Evolutionary conservation across 352 stramenopile species (phyloP).

Genomic region (Phytophthora litchii): DNA sequence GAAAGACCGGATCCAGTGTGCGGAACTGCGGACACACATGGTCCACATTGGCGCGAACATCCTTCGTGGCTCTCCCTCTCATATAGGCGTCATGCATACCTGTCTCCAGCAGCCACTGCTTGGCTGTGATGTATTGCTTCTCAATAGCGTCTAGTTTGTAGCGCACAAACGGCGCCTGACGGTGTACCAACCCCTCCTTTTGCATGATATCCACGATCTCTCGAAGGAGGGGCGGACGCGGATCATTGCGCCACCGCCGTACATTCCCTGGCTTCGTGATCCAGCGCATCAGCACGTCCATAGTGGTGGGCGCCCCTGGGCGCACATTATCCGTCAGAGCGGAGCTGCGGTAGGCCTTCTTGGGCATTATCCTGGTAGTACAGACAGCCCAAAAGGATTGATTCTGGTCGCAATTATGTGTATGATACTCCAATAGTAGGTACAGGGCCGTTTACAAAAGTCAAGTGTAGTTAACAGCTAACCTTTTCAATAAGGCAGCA

Average conservation of each 20-base stretch:
- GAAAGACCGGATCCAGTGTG: constrained; percentile 34
- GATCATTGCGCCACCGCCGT: constrained; percentile 36
- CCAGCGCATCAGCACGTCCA: constrained; percentile 46
- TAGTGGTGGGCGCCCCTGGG: constrained; percentile 25
- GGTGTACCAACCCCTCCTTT: constrained; percentile 27
- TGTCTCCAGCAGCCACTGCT: constrained; percentile 46
- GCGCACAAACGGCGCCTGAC: constrained; percentile 32
- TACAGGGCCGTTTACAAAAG: too few species aligned
- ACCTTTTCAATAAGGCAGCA: too few species aligned
- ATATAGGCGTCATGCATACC: constrained; percentile 41
- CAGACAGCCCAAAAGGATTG: too few species aligned
- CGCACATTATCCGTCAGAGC: constrained; percentile 24
- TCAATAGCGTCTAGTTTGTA: constrained; percentile 42
- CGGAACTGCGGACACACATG: constrained; percentile 34
- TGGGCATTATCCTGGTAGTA: too few species aligned
- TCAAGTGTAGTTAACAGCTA: too few species aligned
- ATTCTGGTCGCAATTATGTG: too few species aligned
- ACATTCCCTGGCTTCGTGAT: constrained; percentile 41
- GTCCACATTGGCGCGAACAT: constrained; percentile 39
- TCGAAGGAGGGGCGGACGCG: constrained; percentile 17
- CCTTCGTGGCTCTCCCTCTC: constrained; percentile 26
- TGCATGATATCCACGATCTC: constrained; percentile 39
- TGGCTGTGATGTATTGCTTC: constrained; percentile 47
- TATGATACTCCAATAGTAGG: too few species aligned
- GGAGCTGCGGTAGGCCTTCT: too few species aligned